Conservation (phyloP, 352 stramenopile genomes). For the Phytophthora capsici region DNA sequence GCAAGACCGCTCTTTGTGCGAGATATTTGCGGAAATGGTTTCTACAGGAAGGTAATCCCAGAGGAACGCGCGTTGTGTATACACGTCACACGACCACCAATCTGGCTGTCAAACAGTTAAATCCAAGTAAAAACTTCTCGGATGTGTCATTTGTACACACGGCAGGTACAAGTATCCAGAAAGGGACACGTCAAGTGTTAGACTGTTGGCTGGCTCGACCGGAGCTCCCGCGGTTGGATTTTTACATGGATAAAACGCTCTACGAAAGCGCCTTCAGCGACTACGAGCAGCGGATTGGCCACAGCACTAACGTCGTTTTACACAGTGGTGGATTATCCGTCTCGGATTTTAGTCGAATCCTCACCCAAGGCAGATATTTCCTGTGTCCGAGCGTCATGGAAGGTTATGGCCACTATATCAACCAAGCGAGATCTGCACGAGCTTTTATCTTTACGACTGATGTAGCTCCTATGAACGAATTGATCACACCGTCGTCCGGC, state of each 20-base stretch:
- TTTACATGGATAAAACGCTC: constrained; percentile 49
- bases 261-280: constrained; percentile 23
- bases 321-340: constrained; percentile 27
- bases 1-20: constrained; percentile 55
- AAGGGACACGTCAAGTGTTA: constrained; percentile 47
- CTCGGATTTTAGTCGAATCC: constrained; percentile 37
- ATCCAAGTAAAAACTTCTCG: constrained; percentile 42
- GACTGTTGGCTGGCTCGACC: constrained; percentile 48
- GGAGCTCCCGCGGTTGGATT: constrained; percentile 44
- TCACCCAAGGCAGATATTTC: constrained; percentile 46
- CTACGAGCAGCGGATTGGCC: constrained; percentile 21
- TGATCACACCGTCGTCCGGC: constrained; percentile 49
- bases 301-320: constrained; percentile 4
- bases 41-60: constrained; percentile 60
- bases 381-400: constrained; percentile 56
- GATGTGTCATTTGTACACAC: constrained; percentile 51
- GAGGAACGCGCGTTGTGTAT: constrained; percentile 55
- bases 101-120: constrained; percentile 21
- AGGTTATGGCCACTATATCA: constrained; percentile 68
- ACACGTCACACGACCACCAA: constrained; percentile 70
- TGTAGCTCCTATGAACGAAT: constrained; percentile 57
- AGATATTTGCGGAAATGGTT: constrained; percentile 59
- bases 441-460: constrained; percentile 56
- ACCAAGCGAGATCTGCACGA: constrained; percentile 52
- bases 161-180: constrained; percentile 51